Evolutionary conservation across 2,329 filamentous ascomycete genomes (phyloP).

Genomic region (Capronia coronata): DNA sequence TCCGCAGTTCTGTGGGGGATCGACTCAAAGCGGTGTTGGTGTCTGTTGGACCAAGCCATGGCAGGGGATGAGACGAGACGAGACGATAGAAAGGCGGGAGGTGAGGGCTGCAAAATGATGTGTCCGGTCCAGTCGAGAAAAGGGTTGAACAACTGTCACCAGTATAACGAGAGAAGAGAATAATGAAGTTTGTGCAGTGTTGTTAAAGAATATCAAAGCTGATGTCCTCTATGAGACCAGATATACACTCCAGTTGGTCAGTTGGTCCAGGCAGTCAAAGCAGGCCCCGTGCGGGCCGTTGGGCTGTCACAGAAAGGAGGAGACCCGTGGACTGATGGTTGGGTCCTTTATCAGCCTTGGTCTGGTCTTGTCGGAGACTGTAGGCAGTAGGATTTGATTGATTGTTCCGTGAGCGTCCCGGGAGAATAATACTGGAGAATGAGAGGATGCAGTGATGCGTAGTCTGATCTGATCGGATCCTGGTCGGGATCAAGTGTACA

Average conservation of each 20-base stretch:
- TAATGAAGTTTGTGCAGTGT: too few species aligned
- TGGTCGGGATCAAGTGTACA: slow-evolving; percentile 12
- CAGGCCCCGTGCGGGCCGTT: too few species aligned
- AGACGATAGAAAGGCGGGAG: too few species aligned
- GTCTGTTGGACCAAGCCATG: slow-evolving; percentile 19
- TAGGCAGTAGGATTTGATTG: neutral
- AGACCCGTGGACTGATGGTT: neutral
- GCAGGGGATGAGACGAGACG: neutral
- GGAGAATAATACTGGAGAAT: neutral
- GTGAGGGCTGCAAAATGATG: too few species aligned
- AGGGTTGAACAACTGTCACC: neutral
- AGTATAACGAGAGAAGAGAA: too few species aligned
- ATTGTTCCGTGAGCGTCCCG: neutral
- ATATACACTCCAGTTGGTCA: too few species aligned
- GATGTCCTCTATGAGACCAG: too few species aligned
- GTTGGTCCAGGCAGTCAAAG: too few species aligned
- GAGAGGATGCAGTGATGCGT: neutral
- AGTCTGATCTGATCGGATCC: neutral
- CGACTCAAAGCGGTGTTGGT: neutral
- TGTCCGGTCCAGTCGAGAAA: too few species aligned
- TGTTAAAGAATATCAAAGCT: too few species aligned
- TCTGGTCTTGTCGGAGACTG: neutral
- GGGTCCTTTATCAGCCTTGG: too few species aligned
- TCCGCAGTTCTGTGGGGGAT: neutral
- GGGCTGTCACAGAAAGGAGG: neutral